A percentile compares a stretch with the other conserved stretches of the same genome.
phyloP scores from a whole-genome alignment of 345 rosid genomes.

The Pugionium cornutum region DNA sequence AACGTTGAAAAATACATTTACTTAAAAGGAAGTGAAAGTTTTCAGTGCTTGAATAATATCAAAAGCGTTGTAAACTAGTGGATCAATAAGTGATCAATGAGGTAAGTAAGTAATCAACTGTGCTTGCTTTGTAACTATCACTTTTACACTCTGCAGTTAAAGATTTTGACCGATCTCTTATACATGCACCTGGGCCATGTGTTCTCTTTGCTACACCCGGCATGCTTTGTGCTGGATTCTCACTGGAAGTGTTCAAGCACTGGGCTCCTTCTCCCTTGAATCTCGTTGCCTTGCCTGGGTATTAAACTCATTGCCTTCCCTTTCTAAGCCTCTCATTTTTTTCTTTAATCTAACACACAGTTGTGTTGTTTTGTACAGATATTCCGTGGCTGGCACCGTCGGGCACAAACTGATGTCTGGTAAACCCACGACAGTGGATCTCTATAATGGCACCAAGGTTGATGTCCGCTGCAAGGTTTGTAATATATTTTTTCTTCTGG shows the following conservation, averaged over 20 bases:
- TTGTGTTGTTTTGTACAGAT: constrained; percentile 44
- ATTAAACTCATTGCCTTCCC: constrained; percentile 18
- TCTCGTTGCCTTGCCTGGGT: constrained; percentile 96
- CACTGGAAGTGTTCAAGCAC: constrained; percentile 88
- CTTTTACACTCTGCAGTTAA: constrained; percentile 51
- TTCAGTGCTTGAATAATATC: not conserved
- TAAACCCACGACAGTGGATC: constrained; percentile 71
- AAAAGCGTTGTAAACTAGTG: constrained; percentile 10
- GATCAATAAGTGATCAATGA: not conserved
- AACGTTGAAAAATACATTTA: not conserved
- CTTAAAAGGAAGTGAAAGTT: not conserved
- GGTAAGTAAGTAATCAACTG: not conserved
- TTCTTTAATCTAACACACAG: not conserved
- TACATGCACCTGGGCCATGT: constrained; percentile 91
- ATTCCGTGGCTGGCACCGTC: constrained; percentile 92
- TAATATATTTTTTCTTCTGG: constrained; percentile 15
- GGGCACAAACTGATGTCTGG: constrained; percentile 91
- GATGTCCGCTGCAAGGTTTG: constrained; percentile 92
- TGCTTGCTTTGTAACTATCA: constrained; percentile 24
- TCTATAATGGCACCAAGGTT: constrained; percentile 81
- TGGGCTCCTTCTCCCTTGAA: constrained; percentile 92
- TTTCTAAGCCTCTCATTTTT: not conserved
- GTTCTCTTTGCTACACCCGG: constrained; percentile 99
- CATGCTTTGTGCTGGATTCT: constrained; percentile 93
- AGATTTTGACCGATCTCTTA: constrained; percentile 75